Percentiles rank a stretch among this genome's conserved stretches.
Evolutionary conservation across 1,284 basidiomycete genomes (phyloP).

Genomic region (Tilletia indica): DNA sequence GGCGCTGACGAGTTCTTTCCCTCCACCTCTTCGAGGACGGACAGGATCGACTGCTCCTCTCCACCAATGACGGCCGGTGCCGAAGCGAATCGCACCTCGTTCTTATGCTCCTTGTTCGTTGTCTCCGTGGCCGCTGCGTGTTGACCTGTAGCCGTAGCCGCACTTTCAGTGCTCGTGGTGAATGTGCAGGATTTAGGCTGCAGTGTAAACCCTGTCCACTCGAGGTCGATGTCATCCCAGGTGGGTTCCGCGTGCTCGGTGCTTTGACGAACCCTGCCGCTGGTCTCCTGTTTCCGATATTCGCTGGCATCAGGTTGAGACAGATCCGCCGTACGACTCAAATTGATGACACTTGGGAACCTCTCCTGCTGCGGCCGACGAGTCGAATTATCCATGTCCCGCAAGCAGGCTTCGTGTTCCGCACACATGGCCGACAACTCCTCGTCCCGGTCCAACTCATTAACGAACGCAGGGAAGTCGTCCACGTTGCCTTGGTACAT

Average conservation of each 20-base stretch:
- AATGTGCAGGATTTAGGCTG: slow-evolving; percentile 38
- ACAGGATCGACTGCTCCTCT: not conserved
- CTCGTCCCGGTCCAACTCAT: slow-evolving; percentile 33
- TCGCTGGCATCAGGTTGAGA: not conserved
- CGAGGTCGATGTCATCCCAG: slow-evolving; percentile 42
- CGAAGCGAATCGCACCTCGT: slow-evolving; percentile 9
- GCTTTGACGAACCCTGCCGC: not conserved
- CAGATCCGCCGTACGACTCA: slow-evolving; percentile 6
- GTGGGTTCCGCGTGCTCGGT: slow-evolving; percentile 20
- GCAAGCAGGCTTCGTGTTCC: slow-evolving; percentile 19
- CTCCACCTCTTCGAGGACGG: not conserved
- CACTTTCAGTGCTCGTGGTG: not conserved
- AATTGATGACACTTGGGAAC: too few species aligned
- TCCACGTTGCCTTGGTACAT: slow-evolving; percentile 42
- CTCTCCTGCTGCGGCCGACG: slow-evolving; percentile 21
- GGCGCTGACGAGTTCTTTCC: not conserved
- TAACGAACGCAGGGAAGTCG: slow-evolving; percentile 47
- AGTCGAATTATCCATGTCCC: slow-evolving; percentile 27
- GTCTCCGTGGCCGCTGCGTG: not conserved
- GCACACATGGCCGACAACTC: slow-evolving; percentile 23
- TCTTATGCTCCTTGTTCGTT: not conserved
- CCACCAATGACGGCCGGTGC: not conserved
- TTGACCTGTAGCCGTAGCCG: too few species aligned
- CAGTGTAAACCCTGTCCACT: slow-evolving; percentile 45
- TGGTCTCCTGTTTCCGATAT: not conserved